These are phyloP conservation scores for Raphanus sativus DNA, from an alignment of 345 rosid species.

Conservation along the genomic window DNA sequence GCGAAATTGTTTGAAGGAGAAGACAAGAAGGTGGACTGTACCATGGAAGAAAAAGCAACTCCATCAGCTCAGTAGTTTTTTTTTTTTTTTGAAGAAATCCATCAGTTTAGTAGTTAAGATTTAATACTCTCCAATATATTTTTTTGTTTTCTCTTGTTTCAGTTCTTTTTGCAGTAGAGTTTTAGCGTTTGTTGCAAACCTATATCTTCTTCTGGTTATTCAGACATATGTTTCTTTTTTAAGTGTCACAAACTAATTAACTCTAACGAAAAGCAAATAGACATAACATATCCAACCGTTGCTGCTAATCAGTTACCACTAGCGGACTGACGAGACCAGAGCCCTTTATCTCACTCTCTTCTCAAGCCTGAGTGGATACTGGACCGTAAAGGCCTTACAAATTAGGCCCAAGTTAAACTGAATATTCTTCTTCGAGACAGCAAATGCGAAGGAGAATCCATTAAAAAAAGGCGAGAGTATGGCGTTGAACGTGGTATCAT, in stretches of 20 bases:
- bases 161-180: background rate
- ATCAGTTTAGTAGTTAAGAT: background rate
- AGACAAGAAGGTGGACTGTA: conserved; percentile 6
- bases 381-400: background rate
- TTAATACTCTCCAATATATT: background rate
- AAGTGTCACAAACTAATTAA: background rate
- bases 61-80: conserved; percentile 11
- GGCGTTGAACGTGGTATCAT: conserved; percentile 46
- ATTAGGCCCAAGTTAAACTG: background rate
- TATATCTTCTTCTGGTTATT: background rate
- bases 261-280: too few relatives aligned
- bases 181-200: background rate
- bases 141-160: background rate
- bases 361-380: background rate
- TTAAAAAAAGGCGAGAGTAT: conserved; percentile 12
- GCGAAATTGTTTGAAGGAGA: conserved; percentile 25
- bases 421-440: background rate
- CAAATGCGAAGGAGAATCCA: background rate
- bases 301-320: too few relatives aligned
- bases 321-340: too few relatives aligned
- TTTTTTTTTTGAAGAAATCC: conserved; percentile 5
- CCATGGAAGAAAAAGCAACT: conserved; percentile 27
- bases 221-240: background rate
- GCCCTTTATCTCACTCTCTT: too few relatives aligned
- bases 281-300: too few relatives aligned